Percentiles rank a stretch among this genome's conserved stretches.
phyloP scores from a whole-genome alignment of 345 rosid species.

The Brassica cretica region DNA sequence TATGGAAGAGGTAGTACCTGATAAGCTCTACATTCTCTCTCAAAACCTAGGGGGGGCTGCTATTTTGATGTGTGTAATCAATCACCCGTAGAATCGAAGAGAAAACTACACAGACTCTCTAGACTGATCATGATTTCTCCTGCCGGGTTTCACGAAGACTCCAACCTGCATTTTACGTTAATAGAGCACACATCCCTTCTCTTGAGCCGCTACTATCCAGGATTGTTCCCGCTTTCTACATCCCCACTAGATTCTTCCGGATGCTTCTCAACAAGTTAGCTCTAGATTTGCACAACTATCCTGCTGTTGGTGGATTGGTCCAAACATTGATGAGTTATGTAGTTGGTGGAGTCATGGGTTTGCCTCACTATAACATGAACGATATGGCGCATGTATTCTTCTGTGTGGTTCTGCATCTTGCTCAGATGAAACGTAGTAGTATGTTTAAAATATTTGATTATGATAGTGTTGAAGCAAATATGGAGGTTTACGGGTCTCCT shows the following conservation, averaged over 20 bases:
- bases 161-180: slow-evolving; percentile 54
- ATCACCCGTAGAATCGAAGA: slow-evolving; percentile 61
- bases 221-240: slow-evolving; percentile 71
- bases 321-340: slow-evolving; percentile 77
- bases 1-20: slow-evolving; percentile 57
- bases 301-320: slow-evolving; percentile 92
- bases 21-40: slow-evolving; percentile 77
- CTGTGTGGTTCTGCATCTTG: not conserved
- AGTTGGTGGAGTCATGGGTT: slow-evolving; percentile 75
- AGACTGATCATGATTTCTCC: slow-evolving; percentile 80
- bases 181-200: slow-evolving; percentile 53
- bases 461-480: not conserved
- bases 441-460: not conserved
- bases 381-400: slow-evolving; percentile 78
- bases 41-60: slow-evolving; percentile 98
- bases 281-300: slow-evolving; percentile 85
- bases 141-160: slow-evolving; percentile 86
- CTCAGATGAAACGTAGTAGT: not conserved
- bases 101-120: slow-evolving; percentile 76
- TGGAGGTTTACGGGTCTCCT: not conserved
- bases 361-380: slow-evolving; percentile 94
- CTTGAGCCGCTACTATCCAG: slow-evolving; percentile 51
- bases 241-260: slow-evolving; percentile 88
- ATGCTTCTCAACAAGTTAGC: slow-evolving; percentile 90
- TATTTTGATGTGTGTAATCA: slow-evolving; percentile 66